phyloP scores from a whole-genome alignment of 345 rosid genomes.

The Salix udensis region DNA sequence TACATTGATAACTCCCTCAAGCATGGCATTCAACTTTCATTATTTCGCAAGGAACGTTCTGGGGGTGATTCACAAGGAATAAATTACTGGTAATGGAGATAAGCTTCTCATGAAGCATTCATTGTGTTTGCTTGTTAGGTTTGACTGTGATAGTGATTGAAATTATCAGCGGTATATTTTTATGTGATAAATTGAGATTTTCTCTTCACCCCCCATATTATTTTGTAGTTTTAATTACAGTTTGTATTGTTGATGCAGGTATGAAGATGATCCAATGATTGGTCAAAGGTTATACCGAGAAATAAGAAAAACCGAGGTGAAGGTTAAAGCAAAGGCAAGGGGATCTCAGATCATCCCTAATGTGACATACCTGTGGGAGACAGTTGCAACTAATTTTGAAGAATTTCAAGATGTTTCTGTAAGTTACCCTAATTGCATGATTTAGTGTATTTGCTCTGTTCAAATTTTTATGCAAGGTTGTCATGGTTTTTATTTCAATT shows the following conservation, averaged over 20 bases:
- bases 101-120: constrained; percentile 10
- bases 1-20: constrained; percentile 87
- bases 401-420: constrained; percentile 89
- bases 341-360: constrained; percentile 74
- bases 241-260: constrained; percentile 52
- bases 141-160: background rate
- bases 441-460: background rate
- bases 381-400: constrained; percentile 92
- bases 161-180: background rate
- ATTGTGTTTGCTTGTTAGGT: background rate
- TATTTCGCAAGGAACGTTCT: constrained; percentile 82
- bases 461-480: background rate
- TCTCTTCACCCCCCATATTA: background rate
- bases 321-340: constrained; percentile 59
- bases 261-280: constrained; percentile 85
- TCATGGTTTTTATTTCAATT: background rate
- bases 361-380: constrained; percentile 86
- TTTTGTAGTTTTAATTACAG: constrained; percentile 8
- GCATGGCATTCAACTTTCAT: constrained; percentile 73
- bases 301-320: constrained; percentile 74
- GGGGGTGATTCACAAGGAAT: constrained; percentile 98
- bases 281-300: constrained; percentile 97
- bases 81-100: constrained; percentile 65
- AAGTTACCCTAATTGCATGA: constrained; percentile 25
- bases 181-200: background rate